Evolutionary conservation across 228 moss, liverwort and hornwort species (phyloP), one percentile per base, ranked within the genome.

Genomic region (Sphagnum fallax): DNA sequence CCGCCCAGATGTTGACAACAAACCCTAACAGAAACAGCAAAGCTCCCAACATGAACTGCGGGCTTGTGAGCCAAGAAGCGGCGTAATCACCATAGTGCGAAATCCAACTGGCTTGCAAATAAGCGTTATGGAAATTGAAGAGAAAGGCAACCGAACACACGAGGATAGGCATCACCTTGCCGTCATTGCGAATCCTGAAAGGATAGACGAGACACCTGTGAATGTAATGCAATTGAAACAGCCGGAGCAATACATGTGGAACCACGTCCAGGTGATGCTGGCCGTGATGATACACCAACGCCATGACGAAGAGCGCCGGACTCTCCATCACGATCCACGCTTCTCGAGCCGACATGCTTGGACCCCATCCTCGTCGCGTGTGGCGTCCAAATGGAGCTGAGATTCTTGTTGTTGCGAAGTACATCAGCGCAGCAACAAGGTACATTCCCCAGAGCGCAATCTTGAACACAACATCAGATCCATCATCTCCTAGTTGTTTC

Each of bases 301-400:
- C 83, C 76, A 78, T 92, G n/a, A 85, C 90, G 78, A 92, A 95
- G 48, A 95, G 74, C 32, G 95, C 86, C 61, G 95, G 92, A 65
- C 89, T 87, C 82, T 95, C 95, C 85, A 95, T 82, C 67, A 95
- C 78, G 15, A 95, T 83, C 95, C 95, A 95, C 51, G 86, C 89
- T 72, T 95, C 95, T 0, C 90, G 78, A 64, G 83, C 92, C 10
- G 87, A 80, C 65, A 87, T 74, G 53, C 84, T 74, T 5, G 86
- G 77, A 0, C 95, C 95, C 61, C 66, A 95, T 11, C 95, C 95
- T 53, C 70, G 71, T 60, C 72, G 80, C 49, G 81, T 80, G 66
- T 89, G 87, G 63, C 90, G 88, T 50, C 95, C 95, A 64, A 85
- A 95, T 2, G 95, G 95, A 4, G 73, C 89, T 6, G 74, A 5